Evolutionary conservation across 2,329 filamentous ascomycete species (phyloP), one percentile per base, ranked within the genome.

Genomic region (Eurotiales sp.): DNA sequence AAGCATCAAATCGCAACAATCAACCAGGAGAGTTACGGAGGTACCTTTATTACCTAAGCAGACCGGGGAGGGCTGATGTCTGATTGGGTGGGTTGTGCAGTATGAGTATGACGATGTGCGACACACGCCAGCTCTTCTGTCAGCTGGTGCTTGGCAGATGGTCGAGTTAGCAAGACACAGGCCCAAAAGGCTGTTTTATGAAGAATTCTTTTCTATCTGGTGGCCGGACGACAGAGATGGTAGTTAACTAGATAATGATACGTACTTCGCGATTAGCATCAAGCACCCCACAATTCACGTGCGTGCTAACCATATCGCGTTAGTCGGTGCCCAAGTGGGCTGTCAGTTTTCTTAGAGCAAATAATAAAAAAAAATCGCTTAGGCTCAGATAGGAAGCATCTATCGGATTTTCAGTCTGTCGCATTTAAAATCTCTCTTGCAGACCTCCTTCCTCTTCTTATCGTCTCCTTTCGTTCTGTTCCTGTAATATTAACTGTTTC

Each of bases 201-300:
- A n/a, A n/a, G n/a, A n/a, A n/a, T n/a, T n/a, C 25, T 27, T 27
- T 27, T 10, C 25, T 27, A 27, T 27, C 10, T 27, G 25, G 25
- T n/a, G n/a, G n/a, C n/a, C n/a, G n/a, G n/a, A n/a, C n/a, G n/a
- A n/a, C n/a, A n/a, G n/a, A n/a, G n/a, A n/a, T n/a, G n/a, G n/a
- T n/a, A n/a, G n/a, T n/a, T n/a, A n/a, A n/a, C n/a, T n/a, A n/a
- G n/a, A n/a, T n/a, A n/a, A n/a, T n/a, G n/a, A n/a, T n/a, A n/a
- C n/a, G n/a, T n/a, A n/a, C n/a, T n/a, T n/a, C n/a, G n/a, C n/a
- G n/a, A n/a, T n/a, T n/a, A n/a, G n/a, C n/a, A n/a, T n/a, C n/a
- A n/a, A n/a, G n/a, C n/a, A n/a, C 22, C 39, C 46, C 45, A 42
- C 2, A 1, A 1, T 40, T 46, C 67, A 69, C 59, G 58, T 69